Evolutionary conservation across 2,329 filamentous ascomycete species (phyloP).

Genomic region (Botrytis galanthina): DNA sequence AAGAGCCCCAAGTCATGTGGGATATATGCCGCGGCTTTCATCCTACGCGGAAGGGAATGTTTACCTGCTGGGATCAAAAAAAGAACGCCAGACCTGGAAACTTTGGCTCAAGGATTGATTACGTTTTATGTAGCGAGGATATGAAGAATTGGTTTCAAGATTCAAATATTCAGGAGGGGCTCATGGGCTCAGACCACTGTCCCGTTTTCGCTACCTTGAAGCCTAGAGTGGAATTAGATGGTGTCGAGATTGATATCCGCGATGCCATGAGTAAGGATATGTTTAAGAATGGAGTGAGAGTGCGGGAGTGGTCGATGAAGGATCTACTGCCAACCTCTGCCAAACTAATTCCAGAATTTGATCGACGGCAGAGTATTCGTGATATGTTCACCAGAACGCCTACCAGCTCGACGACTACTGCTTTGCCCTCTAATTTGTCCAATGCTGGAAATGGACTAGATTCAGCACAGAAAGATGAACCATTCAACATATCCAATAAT

Average conservation of each 20-base stretch:
- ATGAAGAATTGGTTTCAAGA: constrained; percentile 78
- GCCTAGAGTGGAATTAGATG: constrained; percentile 55
- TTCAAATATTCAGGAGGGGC: constrained; percentile 85
- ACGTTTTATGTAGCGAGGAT: constrained; percentile 76
- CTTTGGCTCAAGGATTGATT: constrained; percentile 90
- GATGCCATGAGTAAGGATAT: constrained; percentile 81
- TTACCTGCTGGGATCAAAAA: constrained; percentile 94
- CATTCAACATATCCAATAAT: not conserved
- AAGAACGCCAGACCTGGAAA: constrained; percentile 96
- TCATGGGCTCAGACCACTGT: constrained; percentile 95
- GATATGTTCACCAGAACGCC: constrained; percentile 80
- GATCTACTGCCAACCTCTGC: constrained; percentile 74
- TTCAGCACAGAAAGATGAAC: not conserved
- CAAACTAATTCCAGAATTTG: constrained; percentile 82
- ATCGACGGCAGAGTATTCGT: constrained; percentile 78
- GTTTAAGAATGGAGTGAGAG: constrained; percentile 65
- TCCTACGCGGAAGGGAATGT: constrained; percentile 81
- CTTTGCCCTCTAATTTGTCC: not conserved
- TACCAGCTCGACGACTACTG: not conserved
- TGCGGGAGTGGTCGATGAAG: constrained; percentile 64
- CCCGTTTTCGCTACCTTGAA: constrained; percentile 79
- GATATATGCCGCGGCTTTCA: constrained; percentile 84
- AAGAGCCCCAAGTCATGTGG: constrained; percentile 71
- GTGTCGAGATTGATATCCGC: constrained; percentile 51
- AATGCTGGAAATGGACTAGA: not conserved